Percentiles rank a stretch among this genome's conserved stretches.
These are phyloP conservation scores for Protomyces inundatus DNA, from an alignment of 1,139 yeast species.

Conservation along the genomic window DNA sequence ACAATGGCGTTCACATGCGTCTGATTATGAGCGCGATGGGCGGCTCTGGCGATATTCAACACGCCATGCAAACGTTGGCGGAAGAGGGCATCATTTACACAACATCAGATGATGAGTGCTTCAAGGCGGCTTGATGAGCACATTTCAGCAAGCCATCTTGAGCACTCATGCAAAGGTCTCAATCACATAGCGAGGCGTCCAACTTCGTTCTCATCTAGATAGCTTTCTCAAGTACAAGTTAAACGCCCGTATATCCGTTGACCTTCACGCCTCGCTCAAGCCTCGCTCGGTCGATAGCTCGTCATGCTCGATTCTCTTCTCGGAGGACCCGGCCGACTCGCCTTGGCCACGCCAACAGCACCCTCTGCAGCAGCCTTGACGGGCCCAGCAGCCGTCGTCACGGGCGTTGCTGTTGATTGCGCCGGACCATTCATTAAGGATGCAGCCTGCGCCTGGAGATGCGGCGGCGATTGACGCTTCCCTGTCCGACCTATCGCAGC, in stretches of 20 bases:
- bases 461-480: not conserved
- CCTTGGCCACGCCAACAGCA: not conserved
- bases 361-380: not conserved
- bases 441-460: not conserved
- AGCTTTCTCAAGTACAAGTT: not conserved
- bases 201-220: not conserved
- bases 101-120: conserved; percentile 33
- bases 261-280: not conserved
- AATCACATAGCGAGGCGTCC: too few species aligned
- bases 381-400: not conserved
- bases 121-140: conserved; percentile 6
- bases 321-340: not conserved
- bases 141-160: too few species aligned
- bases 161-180: too few species aligned
- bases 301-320: not conserved
- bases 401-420: not conserved
- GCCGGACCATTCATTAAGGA: not conserved
- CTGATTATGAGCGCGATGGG: conserved; percentile 27
- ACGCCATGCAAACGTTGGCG: conserved; percentile 28
- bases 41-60: conserved; percentile 7
- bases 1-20: conserved; percentile 31
- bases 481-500: not conserved
- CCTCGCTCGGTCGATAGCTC: not conserved
- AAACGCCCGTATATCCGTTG: too few species aligned
- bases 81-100: conserved; percentile 32